Percentiles rank a stretch among this genome's conserved stretches.
Conservation (phyloP, 2,329 filamentous ascomycete genomes). For the Endocalyx cinctus region DNA sequence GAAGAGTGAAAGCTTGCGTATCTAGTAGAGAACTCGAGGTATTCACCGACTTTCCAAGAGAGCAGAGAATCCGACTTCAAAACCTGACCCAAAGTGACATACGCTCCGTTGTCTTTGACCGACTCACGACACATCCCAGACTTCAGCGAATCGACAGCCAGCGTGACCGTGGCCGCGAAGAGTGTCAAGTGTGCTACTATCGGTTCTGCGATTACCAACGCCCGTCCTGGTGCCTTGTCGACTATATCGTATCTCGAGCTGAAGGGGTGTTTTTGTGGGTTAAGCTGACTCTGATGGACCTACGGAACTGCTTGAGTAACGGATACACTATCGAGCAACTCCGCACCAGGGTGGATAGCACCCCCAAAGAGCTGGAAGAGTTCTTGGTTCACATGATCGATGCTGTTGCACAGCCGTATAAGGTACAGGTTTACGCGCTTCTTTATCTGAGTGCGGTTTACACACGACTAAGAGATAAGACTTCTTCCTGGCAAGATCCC, state of each 20-base stretch:
- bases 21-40: constrained; percentile 7
- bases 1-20: constrained; percentile 8
- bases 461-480: not conserved
- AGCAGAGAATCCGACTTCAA: constrained; percentile 5
- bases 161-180: too few species aligned
- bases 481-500: not conserved
- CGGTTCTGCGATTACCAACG: not conserved
- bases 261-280: constrained; percentile 9
- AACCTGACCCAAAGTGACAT: constrained; percentile 4
- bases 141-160: too few species aligned
- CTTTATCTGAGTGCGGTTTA: constrained; percentile 1
- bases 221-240: constrained; percentile 1
- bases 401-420: constrained; percentile 1
- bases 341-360: constrained; percentile 1
- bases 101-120: not conserved
- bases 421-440: constrained; percentile 5
- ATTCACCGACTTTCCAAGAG: constrained; percentile 1
- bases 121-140: constrained; percentile 1
- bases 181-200: not conserved
- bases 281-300: constrained; percentile 1
- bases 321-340: not conserved
- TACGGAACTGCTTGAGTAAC: constrained; percentile 3
- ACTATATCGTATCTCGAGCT: constrained; percentile 1
- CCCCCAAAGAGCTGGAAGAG: constrained; percentile 1
- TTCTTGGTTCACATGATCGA: constrained; percentile 5